Evolutionary conservation across 257 asterid genomes (phyloP).

Genomic region (Solanum habrochaites): DNA sequence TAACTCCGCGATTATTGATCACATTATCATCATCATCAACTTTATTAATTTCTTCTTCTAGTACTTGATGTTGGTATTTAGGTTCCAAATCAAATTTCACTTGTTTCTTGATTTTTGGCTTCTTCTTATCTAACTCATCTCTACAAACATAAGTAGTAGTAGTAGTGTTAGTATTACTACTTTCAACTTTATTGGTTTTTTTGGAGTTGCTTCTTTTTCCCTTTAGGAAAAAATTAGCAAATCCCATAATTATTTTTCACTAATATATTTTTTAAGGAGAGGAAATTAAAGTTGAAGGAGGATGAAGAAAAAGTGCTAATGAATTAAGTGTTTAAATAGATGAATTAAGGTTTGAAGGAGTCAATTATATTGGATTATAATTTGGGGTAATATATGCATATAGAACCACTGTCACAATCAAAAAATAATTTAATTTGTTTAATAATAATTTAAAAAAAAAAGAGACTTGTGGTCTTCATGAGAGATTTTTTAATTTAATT

Average conservation of each 20-base stretch:
- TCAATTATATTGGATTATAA: not conserved
- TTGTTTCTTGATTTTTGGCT: constrained; percentile 1
- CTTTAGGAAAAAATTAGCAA: not conserved
- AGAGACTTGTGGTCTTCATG: not conserved
- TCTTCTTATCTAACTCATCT: not conserved
- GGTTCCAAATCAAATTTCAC: not conserved
- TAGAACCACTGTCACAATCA: not conserved
- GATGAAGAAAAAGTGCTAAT: not conserved
- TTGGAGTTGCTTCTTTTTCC: not conserved
- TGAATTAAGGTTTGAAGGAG: not conserved
- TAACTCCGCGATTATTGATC: not conserved
- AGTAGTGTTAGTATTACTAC: not conserved
- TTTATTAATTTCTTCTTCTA: not conserved
- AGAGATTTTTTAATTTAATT: not conserved
- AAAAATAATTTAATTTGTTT: not conserved
- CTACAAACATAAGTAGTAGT: not conserved
- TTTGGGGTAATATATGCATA: not conserved
- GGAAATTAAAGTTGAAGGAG: not conserved
- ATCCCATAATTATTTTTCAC: not conserved
- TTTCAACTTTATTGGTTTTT: not conserved
- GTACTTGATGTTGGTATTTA: not conserved
- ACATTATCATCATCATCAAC: not conserved
- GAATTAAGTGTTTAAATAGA: not conserved
- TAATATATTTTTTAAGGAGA: not conserved
- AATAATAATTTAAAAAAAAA: not conserved